Conservation (phyloP, 441 rosid genomes). For the Raphanus hybrid region DNA sequence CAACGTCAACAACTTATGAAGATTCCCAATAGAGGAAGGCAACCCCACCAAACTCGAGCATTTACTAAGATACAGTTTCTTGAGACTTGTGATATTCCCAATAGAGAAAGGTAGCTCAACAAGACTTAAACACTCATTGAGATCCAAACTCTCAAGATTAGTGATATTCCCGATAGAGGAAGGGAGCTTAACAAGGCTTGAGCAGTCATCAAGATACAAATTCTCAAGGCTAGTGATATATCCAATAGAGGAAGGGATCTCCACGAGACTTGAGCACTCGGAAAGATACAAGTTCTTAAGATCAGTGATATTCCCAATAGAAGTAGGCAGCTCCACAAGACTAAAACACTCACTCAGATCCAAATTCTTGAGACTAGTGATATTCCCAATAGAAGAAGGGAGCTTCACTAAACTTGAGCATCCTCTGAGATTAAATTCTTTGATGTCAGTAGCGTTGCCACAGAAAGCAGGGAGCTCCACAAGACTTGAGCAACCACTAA, state of each 20-base stretch:
- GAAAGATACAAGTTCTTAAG: background rate
- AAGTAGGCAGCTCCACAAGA: background rate
- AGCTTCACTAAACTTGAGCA: background rate
- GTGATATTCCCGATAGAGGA: background rate
- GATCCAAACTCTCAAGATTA: background rate
- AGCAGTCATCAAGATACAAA: background rate
- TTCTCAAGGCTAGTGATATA: background rate
- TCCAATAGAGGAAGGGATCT: background rate
- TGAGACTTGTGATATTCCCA: background rate
- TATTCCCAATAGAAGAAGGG: background rate
- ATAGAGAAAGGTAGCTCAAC: background rate
- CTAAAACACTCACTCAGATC: background rate
- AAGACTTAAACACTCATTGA: background rate
- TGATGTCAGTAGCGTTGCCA: background rate
- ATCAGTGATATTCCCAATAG: background rate
- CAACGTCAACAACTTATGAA: background rate
- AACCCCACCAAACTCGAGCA: background rate
- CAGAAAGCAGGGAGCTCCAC: constrained; percentile 9
- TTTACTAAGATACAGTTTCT: background rate
- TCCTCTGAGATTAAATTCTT: background rate
- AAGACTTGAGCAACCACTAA: constrained; percentile 1
- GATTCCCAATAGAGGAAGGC: constrained; percentile 2
- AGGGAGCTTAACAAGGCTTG: background rate
- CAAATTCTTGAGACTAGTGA: background rate
- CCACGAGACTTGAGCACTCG: background rate